Conservation (phyloP, 2,329 filamentous ascomycete genomes). For the Fusarium xyrophilum region DNA sequence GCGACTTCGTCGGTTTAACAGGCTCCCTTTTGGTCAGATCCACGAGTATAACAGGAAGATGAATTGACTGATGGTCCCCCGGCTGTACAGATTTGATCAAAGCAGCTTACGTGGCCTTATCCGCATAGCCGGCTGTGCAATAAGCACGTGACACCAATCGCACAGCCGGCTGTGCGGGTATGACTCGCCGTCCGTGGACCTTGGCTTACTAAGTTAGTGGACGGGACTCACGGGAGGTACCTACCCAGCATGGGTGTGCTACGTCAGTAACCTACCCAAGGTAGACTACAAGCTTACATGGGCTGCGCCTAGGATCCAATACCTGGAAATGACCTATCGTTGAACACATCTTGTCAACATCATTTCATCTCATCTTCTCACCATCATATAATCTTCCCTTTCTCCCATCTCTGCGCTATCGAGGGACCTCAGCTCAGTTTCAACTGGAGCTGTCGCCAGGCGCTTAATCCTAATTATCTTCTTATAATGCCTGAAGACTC, state of each 20-base stretch:
- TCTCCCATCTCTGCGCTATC: constrained; percentile 15
- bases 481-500: constrained; percentile 35
- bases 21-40: no score
- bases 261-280: constrained; percentile 16
- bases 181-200: no score
- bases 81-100: no score
- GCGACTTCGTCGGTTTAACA: no score
- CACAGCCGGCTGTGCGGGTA: no score
- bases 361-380: constrained; percentile 34
- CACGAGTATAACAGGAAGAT: no score
- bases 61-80: no score
- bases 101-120: no score
- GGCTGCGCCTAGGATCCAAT: not conserved
- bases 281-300: constrained; percentile 1
- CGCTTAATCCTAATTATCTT: constrained; percentile 21
- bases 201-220: not conserved
- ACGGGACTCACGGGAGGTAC: not conserved
- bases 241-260: constrained; percentile 16
- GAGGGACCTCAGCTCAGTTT: constrained; percentile 37
- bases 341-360: constrained; percentile 32
- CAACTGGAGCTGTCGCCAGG: constrained; percentile 40
- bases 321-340: constrained; percentile 19
- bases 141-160: no score
- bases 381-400: constrained; percentile 22
- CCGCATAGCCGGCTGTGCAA: no score